phyloP scores from a whole-genome alignment of 352 stramenopile genomes.

The Phytophthora ramorum region DNA sequence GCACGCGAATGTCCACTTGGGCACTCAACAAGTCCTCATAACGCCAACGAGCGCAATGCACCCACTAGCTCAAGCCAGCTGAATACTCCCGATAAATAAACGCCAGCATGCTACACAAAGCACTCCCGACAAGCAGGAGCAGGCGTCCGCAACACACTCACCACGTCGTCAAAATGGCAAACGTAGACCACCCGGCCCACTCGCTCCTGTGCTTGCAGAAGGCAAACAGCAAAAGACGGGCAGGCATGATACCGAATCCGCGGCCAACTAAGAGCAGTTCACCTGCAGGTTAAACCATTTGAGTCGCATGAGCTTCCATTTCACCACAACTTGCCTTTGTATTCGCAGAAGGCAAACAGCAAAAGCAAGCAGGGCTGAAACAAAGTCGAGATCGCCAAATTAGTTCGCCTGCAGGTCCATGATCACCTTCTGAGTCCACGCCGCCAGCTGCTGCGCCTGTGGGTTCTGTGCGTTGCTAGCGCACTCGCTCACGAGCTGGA shows the following conservation, averaged over 20 bases:
- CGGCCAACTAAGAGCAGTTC: conserved; percentile 30
- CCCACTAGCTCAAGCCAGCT: conserved; percentile 13
- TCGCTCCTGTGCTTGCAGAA: conserved; percentile 35
- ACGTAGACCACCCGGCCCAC: conserved; percentile 13
- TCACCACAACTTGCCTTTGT: conserved; percentile 6
- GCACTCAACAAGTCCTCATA: conserved; percentile 17
- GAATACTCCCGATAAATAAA: conserved; percentile 44
- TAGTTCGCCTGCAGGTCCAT: conserved; percentile 71
- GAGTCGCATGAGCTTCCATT: conserved; percentile 11
- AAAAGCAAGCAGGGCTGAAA: conserved; percentile 19
- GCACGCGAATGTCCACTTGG: conserved; percentile 18
- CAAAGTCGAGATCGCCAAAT: conserved; percentile 20
- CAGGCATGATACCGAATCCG: conserved; percentile 11
- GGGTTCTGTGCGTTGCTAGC: conserved; percentile 66
- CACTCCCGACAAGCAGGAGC: conserved; percentile 35
- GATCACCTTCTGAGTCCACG: conserved; percentile 82
- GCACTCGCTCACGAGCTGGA: conserved; percentile 78
- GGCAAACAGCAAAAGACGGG: conserved; percentile 36
- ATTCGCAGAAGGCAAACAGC: conserved; percentile 44
- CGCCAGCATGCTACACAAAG: conserved; percentile 34
- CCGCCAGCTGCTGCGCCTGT: conserved; percentile 73
- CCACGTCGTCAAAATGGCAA: conserved; percentile 15
- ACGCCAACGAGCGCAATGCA: conserved; percentile 7
- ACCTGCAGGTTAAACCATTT: conserved; percentile 40
- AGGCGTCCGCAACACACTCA: conserved; percentile 12